Conservation (phyloP, 2,329 filamentous ascomycete species). For the Alternaria sp. region DNA sequence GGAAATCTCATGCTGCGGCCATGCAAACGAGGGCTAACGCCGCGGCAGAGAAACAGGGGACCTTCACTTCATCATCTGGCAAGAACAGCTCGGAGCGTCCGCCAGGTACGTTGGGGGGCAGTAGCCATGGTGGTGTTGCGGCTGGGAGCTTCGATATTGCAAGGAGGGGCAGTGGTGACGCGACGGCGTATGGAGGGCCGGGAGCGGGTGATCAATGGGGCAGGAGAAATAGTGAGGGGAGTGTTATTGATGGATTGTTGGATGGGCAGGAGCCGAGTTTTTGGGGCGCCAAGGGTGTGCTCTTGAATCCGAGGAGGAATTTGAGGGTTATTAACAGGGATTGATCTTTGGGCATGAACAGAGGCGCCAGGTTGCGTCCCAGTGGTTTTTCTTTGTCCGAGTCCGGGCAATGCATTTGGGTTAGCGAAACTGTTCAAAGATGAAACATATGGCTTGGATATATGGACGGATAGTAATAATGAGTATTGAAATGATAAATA, state of each 20-base stretch:
- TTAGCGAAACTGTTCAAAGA: no score
- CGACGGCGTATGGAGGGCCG: conserved; percentile 28
- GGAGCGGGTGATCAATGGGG: conserved; percentile 38
- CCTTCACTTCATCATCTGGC: conserved; percentile 32
- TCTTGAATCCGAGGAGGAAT: conserved; percentile 73
- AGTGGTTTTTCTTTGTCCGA: no score
- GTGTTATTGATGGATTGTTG: conserved; percentile 66
- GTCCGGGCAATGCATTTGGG: no score
- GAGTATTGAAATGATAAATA: no score
- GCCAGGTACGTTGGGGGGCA: conserved; percentile 26
- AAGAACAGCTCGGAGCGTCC: conserved; percentile 41
- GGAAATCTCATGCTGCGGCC: conserved; percentile 73
- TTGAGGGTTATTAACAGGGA: conserved; percentile 72
- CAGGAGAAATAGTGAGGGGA: conserved; percentile 55
- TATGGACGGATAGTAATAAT: no score
- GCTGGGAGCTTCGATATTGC: conserved; percentile 34
- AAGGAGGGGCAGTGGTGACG: conserved; percentile 23
- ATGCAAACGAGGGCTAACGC: conserved; percentile 64
- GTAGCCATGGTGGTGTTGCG: conserved; percentile 25
- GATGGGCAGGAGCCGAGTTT: conserved; percentile 73
- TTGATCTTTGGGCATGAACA: conserved; percentile 30
- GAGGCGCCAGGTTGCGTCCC: no score
- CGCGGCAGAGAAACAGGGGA: conserved; percentile 50
- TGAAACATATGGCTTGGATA: not conserved
- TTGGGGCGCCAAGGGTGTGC: conserved; percentile 66